Percentiles rank a stretch among this genome's conserved stretches.
phyloP scores from a whole-genome alignment of 768 basidiomycete species.

The Calvatia gigantea region DNA sequence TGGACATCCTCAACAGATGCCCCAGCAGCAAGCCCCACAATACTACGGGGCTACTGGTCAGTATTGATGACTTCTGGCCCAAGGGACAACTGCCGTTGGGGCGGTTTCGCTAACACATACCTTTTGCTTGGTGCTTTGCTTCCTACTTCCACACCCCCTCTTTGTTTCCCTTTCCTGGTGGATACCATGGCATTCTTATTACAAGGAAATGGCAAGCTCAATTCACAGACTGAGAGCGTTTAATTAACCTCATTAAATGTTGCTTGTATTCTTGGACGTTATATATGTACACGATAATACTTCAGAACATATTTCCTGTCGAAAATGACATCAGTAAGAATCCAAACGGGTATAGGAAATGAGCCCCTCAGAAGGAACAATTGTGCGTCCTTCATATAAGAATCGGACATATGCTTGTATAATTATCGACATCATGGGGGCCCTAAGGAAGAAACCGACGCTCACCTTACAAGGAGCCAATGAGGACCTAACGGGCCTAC shows the following conservation, averaged over 20 bases:
- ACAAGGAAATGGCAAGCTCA: too few relatives aligned
- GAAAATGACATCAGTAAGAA: not conserved
- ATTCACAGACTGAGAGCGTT: too few relatives aligned
- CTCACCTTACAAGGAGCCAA: conserved; percentile 10
- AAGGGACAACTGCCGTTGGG: not conserved
- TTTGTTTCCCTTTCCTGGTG: not conserved
- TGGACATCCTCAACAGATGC: conserved; percentile 3
- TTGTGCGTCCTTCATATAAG: conserved; percentile 52
- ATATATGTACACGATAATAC: not conserved
- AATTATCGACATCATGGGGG: conserved; percentile 45
- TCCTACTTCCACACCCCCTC: not conserved
- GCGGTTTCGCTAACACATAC: not conserved
- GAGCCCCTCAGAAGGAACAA: conserved; percentile 47
- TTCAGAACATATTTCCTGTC: not conserved
- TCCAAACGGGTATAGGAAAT: not conserved
- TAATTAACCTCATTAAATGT: too few relatives aligned
- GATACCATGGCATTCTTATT: not conserved
- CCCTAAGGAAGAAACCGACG: conserved; percentile 11
- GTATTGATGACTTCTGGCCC: conserved; percentile 13
- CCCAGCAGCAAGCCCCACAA: conserved; percentile 25
- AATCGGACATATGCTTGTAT: conserved; percentile 79
- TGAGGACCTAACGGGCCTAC: not conserved
- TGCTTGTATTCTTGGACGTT: not conserved
- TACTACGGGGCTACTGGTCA: conserved; percentile 41
- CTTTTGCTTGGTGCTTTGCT: not conserved